Evolutionary conservation across 2,329 filamentous ascomycete genomes (phyloP).

Genomic region (Aspergillus niger): DNA sequence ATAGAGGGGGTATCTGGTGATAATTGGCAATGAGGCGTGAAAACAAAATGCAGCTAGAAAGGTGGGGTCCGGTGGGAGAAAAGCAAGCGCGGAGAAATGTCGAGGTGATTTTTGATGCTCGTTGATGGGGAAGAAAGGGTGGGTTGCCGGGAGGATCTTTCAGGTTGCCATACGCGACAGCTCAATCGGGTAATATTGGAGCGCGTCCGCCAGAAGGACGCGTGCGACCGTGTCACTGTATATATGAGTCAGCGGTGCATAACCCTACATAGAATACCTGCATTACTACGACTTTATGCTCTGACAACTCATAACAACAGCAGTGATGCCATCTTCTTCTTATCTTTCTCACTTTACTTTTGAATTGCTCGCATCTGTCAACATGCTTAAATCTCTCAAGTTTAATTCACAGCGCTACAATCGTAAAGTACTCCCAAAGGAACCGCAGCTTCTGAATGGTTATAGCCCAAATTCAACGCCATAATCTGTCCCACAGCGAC

Average conservation of each 20-base stretch:
- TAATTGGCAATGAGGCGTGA: conserved; percentile 10
- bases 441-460: too few relatives aligned
- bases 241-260: conserved; percentile 23
- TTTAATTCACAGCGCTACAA: too few relatives aligned
- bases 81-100: conserved; percentile 10
- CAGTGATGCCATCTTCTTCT: background rate
- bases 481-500: too few relatives aligned
- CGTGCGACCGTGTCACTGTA: conserved; percentile 14
- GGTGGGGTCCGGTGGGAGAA: conserved; percentile 12
- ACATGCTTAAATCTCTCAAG: too few relatives aligned
- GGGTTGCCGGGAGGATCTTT: conserved; percentile 27
- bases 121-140: conserved; percentile 18
- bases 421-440: too few relatives aligned
- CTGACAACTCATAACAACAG: too few relatives aligned
- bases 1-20: background rate
- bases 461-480: too few relatives aligned
- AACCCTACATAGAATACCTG: too few relatives aligned
- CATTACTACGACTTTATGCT: too few relatives aligned
- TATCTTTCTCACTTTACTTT: too few relatives aligned
- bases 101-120: conserved; percentile 15
- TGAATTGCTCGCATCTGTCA: rapidly evolving
- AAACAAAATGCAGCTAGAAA: conserved; percentile 5
- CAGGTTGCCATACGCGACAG: conserved; percentile 23
- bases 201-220: conserved; percentile 26
- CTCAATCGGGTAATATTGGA: conserved; percentile 39